Base-by-base conservation (phyloP, 2,329 filamentous ascomycete species). In the Ophiognomonia clavigignenti-juglandacearum region DNA sequence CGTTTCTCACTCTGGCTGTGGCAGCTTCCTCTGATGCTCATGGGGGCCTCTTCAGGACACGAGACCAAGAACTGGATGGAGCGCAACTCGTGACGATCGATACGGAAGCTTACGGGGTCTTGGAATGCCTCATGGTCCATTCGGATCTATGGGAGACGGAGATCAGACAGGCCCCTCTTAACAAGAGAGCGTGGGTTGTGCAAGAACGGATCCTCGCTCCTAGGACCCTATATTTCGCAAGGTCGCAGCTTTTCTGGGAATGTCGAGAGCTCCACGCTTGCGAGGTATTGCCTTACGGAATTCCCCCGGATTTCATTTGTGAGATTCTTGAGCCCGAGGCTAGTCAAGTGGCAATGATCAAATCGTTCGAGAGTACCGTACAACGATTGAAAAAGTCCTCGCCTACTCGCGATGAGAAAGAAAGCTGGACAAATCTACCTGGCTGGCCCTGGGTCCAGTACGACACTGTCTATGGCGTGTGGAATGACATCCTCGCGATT, bases 181-280 rank as follows among this genome's bases (percentile, higher is more conserved):
- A 19, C 3, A 16, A 46, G 23, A 20, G 50, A 2, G 50, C 29
- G 3, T 52, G 50, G 50, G 50, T 52, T 2, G 42, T 52, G 1
- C 50, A 52, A 7, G 50, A 52, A 37, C 46, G 50, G 1, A 29
- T 52, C 1, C 39, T 52, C 27, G 31, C 50, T 0, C 47, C 50
- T 0, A 37, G 50, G 2, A 52, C 39, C 10, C 46, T 52, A 0
- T 50, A 43, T 13, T 52, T 50, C 14, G 19, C 42, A 24, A 20
- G 45, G 4, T 26, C 11, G 4, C 50, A 52, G 9, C 26, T 52
- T 1, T 48, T 37, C 7, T 52, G 50, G 50, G 50, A 52, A 20
- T 50, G 50, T 19, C 38, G 41, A 18, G 38, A 52, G 14, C 27
- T 32, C 2, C 31, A 43, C 6, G 46, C 50, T 1, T 52, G 50